phyloP scores from a whole-genome alignment of 345 rosid genomes.

The Xanthoceras sorbifolium region DNA sequence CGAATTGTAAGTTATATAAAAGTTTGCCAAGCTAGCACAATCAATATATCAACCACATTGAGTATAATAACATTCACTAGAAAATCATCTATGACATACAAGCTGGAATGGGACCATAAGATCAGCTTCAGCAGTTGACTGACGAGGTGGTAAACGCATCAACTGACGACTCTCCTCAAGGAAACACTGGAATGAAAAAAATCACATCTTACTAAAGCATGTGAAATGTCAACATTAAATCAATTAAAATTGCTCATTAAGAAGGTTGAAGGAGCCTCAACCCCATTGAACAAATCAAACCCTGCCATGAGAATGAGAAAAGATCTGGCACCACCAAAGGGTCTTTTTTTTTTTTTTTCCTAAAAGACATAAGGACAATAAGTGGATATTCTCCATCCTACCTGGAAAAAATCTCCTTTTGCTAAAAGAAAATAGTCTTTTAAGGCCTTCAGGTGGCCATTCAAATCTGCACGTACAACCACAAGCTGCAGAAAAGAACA shows the following conservation, averaged over 20 bases:
- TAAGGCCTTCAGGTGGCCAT: conserved; percentile 92
- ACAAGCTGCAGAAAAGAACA: conserved; percentile 68
- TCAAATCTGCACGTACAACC: conserved; percentile 88
- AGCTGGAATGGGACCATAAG: conserved; percentile 94
- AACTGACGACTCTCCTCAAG: conserved; percentile 93
- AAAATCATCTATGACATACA: conserved; percentile 49
- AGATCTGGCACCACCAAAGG: not conserved
- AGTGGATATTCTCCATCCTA: conserved; percentile 25
- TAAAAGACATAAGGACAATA: not conserved
- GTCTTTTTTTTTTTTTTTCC: not conserved
- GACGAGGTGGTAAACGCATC: conserved; percentile 98
- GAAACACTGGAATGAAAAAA: conserved; percentile 64
- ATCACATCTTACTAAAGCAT: conserved; percentile 16
- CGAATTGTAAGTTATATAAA: conserved; percentile 2
- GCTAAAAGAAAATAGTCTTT: conserved; percentile 96
- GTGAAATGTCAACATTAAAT: conserved; percentile 13
- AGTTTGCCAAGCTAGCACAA: not conserved
- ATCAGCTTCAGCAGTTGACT: conserved; percentile 96
- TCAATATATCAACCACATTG: not conserved
- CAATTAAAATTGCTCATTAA: not conserved
- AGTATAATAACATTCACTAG: conserved; percentile 1
- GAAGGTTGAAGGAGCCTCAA: not conserved
- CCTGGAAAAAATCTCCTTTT: conserved; percentile 99
- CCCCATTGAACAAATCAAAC: conserved; percentile 1
- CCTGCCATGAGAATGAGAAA: not conserved